Evolutionary conservation across 2,329 filamentous ascomycete species (phyloP).

Genomic region (Eutypa lata): DNA sequence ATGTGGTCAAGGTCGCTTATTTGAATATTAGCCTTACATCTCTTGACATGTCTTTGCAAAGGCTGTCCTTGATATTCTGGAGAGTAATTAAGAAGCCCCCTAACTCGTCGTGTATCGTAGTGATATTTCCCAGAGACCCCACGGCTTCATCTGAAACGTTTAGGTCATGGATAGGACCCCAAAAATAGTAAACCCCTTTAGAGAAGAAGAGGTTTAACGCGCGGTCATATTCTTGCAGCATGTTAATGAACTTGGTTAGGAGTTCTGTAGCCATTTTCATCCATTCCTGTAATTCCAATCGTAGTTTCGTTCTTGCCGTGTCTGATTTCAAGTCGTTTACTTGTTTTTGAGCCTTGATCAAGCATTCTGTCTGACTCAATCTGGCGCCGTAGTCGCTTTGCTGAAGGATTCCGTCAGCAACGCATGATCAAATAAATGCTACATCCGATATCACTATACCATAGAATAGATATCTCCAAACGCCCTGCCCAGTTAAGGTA

Average conservation of each 20-base stretch:
- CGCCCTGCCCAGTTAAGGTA: no score
- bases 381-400: neutral
- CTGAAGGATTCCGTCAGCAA: neutral
- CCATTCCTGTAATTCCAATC: conserved; percentile 8
- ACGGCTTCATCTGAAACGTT: neutral
- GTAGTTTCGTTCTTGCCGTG: neutral
- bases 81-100: conserved; percentile 1
- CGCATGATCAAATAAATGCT: neutral
- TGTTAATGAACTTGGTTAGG: neutral
- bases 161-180: neutral
- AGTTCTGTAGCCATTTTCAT: conserved; percentile 4
- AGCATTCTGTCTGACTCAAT: neutral
- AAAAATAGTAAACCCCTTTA: conserved; percentile 6
- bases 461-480: no score
- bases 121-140: neutral
- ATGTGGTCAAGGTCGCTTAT: neutral
- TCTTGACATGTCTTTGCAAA: conserved; percentile 1
- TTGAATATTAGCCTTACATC: neutral
- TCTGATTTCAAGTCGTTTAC: neutral
- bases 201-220: conserved; percentile 4
- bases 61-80: neutral
- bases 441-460: no score
- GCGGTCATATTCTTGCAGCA: neutral
- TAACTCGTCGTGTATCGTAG: neutral
- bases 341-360: neutral